phyloP scores from a whole-genome alignment of 176 grass and related monocot genomes.

The Secale cereale region DNA sequence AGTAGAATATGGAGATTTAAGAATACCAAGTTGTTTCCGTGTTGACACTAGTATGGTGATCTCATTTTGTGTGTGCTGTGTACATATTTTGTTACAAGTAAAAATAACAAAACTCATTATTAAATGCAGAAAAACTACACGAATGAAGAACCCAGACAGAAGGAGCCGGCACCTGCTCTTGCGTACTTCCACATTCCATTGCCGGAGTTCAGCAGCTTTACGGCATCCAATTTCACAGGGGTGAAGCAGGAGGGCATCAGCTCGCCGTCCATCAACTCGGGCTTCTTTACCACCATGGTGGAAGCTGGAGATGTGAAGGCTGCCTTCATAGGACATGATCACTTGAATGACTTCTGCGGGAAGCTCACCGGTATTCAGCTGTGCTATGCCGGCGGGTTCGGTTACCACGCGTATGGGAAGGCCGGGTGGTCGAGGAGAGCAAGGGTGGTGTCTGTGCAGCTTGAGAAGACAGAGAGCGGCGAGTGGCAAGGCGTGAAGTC shows the following conservation, averaged over 20 bases:
- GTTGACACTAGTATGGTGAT: not conserved
- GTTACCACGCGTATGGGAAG: conserved; percentile 95
- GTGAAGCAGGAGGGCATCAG: conserved; percentile 86
- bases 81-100: not conserved
- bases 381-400: conserved; percentile 94
- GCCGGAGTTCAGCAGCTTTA: conserved; percentile 75
- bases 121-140: conserved; percentile 63
- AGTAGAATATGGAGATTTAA: not conserved
- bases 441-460: conserved; percentile 76
- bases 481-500: conserved; percentile 83
- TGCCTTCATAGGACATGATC: conserved; percentile 85
- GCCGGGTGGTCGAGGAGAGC: conserved; percentile 91
- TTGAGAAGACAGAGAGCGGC: conserved; percentile 58
- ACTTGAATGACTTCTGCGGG: conserved; percentile 85
- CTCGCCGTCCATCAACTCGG: conserved; percentile 82
- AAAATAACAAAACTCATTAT: not conserved
- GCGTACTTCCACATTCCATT: conserved; percentile 95
- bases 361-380: conserved; percentile 71
- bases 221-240: conserved; percentile 66
- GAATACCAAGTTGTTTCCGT: not conserved
- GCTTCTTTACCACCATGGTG: conserved; percentile 85
- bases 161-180: conserved; percentile 71
- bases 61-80: not conserved
- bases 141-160: conserved; percentile 43
- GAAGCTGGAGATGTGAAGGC: conserved; percentile 89